Evolutionary conservation across 2,329 filamentous ascomycete genomes (phyloP).

Genomic region (Colletotrichum horii): DNA sequence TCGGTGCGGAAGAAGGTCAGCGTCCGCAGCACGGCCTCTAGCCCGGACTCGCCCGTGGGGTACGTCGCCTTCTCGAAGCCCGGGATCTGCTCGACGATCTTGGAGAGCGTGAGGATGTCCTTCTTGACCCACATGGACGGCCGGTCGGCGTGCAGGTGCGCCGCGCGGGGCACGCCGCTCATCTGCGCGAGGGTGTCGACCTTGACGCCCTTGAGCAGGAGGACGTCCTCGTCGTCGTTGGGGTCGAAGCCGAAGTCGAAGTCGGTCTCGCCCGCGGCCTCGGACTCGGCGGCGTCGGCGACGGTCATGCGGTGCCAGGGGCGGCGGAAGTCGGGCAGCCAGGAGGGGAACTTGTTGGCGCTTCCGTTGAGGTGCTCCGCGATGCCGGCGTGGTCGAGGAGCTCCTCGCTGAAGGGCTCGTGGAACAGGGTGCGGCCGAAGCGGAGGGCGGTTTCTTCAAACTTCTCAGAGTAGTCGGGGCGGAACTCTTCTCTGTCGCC

Average conservation of each 20-base stretch:
- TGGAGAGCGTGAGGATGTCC: constrained; percentile 1
- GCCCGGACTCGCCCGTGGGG: background rate
- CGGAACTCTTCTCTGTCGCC: constrained; percentile 20
- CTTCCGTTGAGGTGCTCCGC: constrained; percentile 3
- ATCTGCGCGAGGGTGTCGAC: constrained; percentile 10
- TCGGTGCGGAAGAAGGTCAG: constrained; percentile 20
- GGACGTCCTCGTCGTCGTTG: constrained; percentile 3
- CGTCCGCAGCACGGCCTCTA: constrained; percentile 6
- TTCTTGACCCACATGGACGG: constrained; percentile 15
- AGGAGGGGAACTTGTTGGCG: constrained; percentile 5
- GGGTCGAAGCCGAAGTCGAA: constrained; percentile 20
- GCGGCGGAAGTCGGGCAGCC: constrained; percentile 18
- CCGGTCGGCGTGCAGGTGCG: constrained; percentile 8
- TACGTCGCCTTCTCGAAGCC: constrained; percentile 1
- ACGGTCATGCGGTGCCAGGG: constrained; percentile 20
- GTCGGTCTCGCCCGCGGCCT: constrained; percentile 17
- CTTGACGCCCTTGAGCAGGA: constrained; percentile 13
- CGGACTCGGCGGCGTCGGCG: constrained; percentile 17
- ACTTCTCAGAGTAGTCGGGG: constrained; percentile 13
- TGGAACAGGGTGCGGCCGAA: constrained; percentile 18
- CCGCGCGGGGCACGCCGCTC: constrained; percentile 10
- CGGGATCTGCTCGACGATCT: background rate
- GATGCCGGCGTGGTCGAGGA: constrained; percentile 18
- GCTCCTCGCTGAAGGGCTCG: constrained; percentile 18
- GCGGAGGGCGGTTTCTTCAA: constrained; percentile 16